Evolutionary conservation across 2,329 filamentous ascomycete genomes (phyloP).

Genomic region (Ascochyta koolunga): DNA sequence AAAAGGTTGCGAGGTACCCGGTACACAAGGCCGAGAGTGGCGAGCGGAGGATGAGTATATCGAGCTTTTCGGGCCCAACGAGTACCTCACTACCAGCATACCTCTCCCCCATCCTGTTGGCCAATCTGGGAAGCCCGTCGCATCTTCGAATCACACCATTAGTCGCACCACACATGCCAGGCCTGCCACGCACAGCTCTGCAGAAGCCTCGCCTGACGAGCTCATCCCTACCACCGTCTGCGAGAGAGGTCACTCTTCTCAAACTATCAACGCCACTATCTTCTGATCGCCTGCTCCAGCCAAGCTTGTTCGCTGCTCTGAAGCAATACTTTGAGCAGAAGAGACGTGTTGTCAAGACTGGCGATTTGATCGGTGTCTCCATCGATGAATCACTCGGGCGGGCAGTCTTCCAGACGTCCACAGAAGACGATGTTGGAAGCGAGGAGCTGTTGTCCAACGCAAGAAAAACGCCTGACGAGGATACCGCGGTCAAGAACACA

Average conservation of each 20-base stretch:
- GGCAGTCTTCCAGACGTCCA: conserved; percentile 74
- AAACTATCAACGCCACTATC: conserved; percentile 90
- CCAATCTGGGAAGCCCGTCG: conserved; percentile 79
- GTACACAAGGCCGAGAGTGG: conserved; percentile 51
- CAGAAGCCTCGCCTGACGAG: conserved; percentile 53
- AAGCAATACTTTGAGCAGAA: conserved; percentile 88
- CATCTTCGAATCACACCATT: conserved; percentile 80
- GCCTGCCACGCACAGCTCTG: conserved; percentile 40
- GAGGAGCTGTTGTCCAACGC: conserved; percentile 60
- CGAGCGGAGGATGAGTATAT: conserved; percentile 50
- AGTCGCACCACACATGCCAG: conserved; percentile 55
- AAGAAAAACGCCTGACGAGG: conserved; percentile 44
- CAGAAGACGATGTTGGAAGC: conserved; percentile 70
- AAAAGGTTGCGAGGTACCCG: conserved; percentile 61
- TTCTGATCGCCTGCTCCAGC: conserved; percentile 83
- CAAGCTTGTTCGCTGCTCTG: conserved; percentile 81
- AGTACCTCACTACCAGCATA: conserved; percentile 59
- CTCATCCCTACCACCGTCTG: conserved; percentile 62
- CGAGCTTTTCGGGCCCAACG: conserved; percentile 55
- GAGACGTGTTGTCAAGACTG: conserved; percentile 80
- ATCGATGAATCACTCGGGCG: conserved; percentile 85
- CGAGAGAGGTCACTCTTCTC: conserved; percentile 82
- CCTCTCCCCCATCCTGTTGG: conserved; percentile 82
- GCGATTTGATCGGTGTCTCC: conserved; percentile 86
- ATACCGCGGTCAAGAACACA: conserved; percentile 15